phyloP scores from a whole-genome alignment of 1,284 basidiomycete genomes.

The Puccinia coronata region DNA sequence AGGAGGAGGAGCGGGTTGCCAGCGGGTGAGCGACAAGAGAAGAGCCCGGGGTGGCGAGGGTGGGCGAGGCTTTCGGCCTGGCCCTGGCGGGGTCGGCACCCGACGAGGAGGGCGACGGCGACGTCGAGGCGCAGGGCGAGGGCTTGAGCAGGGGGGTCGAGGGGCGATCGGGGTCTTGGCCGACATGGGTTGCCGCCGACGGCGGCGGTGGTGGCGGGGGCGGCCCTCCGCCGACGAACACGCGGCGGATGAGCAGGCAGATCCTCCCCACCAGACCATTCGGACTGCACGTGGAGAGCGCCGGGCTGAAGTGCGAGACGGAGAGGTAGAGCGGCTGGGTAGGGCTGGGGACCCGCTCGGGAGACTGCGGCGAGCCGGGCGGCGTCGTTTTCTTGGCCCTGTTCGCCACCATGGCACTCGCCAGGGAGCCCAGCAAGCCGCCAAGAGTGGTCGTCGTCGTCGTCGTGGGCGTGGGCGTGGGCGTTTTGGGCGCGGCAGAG shows the following conservation, averaged over 20 bases:
- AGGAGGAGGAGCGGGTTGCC: background rate
- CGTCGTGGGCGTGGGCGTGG: background rate
- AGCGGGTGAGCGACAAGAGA: background rate
- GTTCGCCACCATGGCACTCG: background rate
- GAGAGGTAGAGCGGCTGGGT: background rate
- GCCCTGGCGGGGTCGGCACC: conserved; percentile 88
- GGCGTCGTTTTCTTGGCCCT: background rate
- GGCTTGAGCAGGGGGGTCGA: conserved; percentile 75
- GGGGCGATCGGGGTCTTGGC: conserved; percentile 74
- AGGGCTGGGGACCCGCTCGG: background rate
- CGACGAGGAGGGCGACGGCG: conserved; percentile 84
- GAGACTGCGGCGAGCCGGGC: background rate
- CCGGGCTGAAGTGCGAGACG: background rate
- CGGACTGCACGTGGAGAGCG: background rate
- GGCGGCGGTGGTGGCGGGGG: conserved; percentile 75
- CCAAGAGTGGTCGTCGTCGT: background rate
- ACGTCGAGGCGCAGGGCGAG: conserved; percentile 89
- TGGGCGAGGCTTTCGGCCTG: conserved; percentile 73
- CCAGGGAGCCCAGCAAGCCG: background rate
- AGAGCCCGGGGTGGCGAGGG: background rate
- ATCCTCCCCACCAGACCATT: background rate
- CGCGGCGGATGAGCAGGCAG: conserved; percentile 15
- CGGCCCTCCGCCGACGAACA: conserved; percentile 66
- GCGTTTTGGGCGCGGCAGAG: background rate
- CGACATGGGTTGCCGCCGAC: conserved; percentile 65